Evolutionary conservation across 371 early-diverging fungal species (phyloP).

Genomic region (Rhizopus arrhizus): DNA sequence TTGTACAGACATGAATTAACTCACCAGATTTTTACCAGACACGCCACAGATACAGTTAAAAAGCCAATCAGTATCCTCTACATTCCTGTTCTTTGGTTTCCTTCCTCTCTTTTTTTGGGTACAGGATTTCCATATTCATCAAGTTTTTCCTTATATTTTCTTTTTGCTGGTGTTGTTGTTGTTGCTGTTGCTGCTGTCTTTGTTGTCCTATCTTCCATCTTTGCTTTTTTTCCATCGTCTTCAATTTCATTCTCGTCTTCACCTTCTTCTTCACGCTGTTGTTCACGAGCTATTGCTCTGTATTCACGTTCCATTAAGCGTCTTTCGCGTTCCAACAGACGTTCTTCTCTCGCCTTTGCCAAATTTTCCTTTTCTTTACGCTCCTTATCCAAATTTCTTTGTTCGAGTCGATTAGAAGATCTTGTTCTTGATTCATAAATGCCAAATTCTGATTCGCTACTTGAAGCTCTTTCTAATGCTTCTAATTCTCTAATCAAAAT

Average conservation of each 20-base stretch:
- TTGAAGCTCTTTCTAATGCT: slow-evolving; percentile 43
- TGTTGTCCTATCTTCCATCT: background rate
- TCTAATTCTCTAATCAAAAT: slow-evolving; percentile 62
- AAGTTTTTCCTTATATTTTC: slow-evolving; percentile 12
- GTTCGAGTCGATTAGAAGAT: slow-evolving; percentile 43
- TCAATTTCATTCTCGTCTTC: background rate
- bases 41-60: slow-evolving; percentile 66
- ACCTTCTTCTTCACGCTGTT: slow-evolving; percentile 36
- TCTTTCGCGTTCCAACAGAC: slow-evolving; percentile 54
- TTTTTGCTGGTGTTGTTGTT: slow-evolving; percentile 3
- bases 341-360: slow-evolving; percentile 55
- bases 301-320: slow-evolving; percentile 48
- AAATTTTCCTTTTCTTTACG: slow-evolving; percentile 35
- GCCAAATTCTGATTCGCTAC: slow-evolving; percentile 5
- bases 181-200: background rate
- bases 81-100: slow-evolving; percentile 35
- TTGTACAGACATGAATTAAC: background rate
- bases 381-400: slow-evolving; percentile 41
- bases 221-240: background rate
- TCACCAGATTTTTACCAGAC: slow-evolving; percentile 58
- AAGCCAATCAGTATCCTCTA: slow-evolving; percentile 57
- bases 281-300: slow-evolving; percentile 30
- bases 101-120: slow-evolving; percentile 36
- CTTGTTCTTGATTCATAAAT: slow-evolving; percentile 9
- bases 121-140: slow-evolving; percentile 20